A percentile compares a stretch with the other conserved stretches of the same genome.
These are phyloP conservation scores for Podosphaera xanthii DNA, from an alignment of 2,329 filamentous ascomycete genomes.

Conservation along the genomic window DNA sequence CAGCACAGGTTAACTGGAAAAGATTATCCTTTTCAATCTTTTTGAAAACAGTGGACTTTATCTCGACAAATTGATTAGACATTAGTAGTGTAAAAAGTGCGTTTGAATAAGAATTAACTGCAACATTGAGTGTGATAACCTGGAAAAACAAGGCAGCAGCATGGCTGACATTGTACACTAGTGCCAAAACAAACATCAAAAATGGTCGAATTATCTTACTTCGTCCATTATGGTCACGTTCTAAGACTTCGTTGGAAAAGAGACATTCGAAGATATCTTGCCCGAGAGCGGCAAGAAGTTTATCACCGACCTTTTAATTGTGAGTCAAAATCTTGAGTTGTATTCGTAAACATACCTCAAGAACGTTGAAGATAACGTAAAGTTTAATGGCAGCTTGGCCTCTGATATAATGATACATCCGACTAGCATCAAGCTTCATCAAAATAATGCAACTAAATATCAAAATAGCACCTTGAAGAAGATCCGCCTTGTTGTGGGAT, in stretches of 20 bases:
- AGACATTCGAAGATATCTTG: conserved; percentile 93
- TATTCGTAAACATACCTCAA: conserved; percentile 35
- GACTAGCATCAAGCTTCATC: conserved; percentile 80
- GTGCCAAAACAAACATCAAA: conserved; percentile 71
- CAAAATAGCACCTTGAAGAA: conserved; percentile 76
- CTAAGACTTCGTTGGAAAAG: conserved; percentile 79
- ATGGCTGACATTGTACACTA: conserved; percentile 74
- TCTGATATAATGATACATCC: conserved; percentile 95
- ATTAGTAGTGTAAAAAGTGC: conserved; percentile 76
- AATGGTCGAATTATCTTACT: conserved; percentile 78
- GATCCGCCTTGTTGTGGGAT: conserved; percentile 81
- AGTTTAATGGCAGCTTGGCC: conserved; percentile 94
- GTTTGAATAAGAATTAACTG: conserved; percentile 96
- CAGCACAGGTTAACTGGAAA: conserved; percentile 88
- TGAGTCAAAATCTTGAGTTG: conserved; percentile 16
- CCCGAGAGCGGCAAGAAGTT: conserved; percentile 70
- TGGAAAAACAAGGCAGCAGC: conserved; percentile 84
- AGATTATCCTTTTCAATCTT: conserved; percentile 95
- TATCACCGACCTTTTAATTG: conserved; percentile 71
- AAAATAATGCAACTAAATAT: conserved; percentile 65
- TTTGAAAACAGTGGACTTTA: conserved; percentile 96
- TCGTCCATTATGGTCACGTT: conserved; percentile 65
- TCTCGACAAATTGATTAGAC: conserved; percentile 97
- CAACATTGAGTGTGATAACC: conserved; percentile 91
- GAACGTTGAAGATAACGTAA: conserved; percentile 95